These are phyloP conservation scores for Lactarius akahatsu DNA, from an alignment of 768 basidiomycete genomes.

Conservation along the genomic window DNA sequence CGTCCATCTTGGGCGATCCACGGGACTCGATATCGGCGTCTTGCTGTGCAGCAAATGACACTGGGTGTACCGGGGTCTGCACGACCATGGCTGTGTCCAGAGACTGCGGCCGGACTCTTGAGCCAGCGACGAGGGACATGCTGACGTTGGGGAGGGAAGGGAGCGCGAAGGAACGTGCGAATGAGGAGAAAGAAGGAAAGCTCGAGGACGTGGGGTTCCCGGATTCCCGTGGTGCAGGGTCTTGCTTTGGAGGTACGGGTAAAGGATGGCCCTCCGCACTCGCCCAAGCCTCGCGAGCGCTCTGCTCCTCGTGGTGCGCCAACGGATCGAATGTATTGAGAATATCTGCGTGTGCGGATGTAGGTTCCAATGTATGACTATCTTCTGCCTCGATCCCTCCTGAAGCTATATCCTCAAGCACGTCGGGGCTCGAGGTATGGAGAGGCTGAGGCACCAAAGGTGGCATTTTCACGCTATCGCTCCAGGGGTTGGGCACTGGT, in stretches of 20 bases:
- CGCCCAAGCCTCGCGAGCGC: constrained; percentile 65
- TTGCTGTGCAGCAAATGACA: constrained; percentile 20
- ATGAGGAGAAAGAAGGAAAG: constrained; percentile 63
- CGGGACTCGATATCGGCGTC: constrained; percentile 9
- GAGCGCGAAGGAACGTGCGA: constrained; percentile 64
- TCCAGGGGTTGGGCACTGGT: constrained; percentile 22
- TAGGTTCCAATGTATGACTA: not conserved
- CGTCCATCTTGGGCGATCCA: constrained; percentile 23
- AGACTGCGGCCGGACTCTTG: constrained; percentile 51
- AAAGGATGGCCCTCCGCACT: constrained; percentile 62
- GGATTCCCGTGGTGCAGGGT: constrained; percentile 17
- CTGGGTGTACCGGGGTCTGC: constrained; percentile 20
- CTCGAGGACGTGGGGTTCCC: constrained; percentile 34
- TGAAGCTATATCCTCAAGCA: constrained; percentile 6
- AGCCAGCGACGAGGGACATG: constrained; percentile 27
- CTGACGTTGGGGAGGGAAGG: constrained; percentile 41
- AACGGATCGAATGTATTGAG: constrained; percentile 71
- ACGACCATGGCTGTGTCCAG: constrained; percentile 43
- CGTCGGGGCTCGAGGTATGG: constrained; percentile 9
- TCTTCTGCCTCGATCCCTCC: constrained; percentile 12
- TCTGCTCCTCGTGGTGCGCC: constrained; percentile 53
- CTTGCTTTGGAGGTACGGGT: constrained; percentile 25
- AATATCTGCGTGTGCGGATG: constrained; percentile 33
- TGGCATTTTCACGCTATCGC: constrained; percentile 13
- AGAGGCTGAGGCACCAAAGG: constrained; percentile 6